Evolutionary conservation across 306 rosid species (phyloP).

Genomic region (Lathyrus tuberosus): DNA sequence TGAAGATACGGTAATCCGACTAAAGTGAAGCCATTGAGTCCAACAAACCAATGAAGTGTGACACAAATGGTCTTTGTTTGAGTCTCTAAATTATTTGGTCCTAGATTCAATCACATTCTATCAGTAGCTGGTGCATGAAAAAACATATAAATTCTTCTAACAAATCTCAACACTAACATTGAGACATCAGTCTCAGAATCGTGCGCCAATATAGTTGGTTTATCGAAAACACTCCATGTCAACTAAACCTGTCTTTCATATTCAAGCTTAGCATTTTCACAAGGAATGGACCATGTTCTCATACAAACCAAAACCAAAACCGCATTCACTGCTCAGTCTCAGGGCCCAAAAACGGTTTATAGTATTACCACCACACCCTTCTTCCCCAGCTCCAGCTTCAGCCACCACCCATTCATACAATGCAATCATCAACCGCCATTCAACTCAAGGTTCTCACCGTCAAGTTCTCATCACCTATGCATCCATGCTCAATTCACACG

Average conservation of each 20-base stretch:
- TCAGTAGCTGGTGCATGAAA: no score
- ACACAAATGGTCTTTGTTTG: no score
- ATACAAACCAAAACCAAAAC: slow-evolving; percentile 53
- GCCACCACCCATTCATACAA: slow-evolving; percentile 53
- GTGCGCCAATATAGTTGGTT: no score
- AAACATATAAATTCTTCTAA: no score
- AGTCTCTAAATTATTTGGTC: no score
- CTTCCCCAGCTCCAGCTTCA: slow-evolving; percentile 13
- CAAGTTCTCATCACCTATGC: slow-evolving; percentile 57
- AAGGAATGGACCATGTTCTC: slow-evolving; percentile 41
- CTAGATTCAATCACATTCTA: no score
- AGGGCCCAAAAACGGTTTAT: slow-evolving; percentile 37
- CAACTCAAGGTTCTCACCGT: slow-evolving; percentile 59
- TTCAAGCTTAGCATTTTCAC: neutral
- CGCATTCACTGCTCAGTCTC: slow-evolving; percentile 34
- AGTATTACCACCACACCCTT: slow-evolving; percentile 12
- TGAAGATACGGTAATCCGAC: no score
- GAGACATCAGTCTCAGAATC: no score
- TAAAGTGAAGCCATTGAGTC: no score
- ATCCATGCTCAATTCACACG: slow-evolving; percentile 58
- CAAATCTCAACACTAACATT: no score
- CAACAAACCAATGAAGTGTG: no score
- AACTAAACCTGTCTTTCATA: neutral
- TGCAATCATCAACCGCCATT: slow-evolving; percentile 58
- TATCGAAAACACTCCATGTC: no score